Base-by-base conservation (phyloP, 352 stramenopile species). In the Globisporangium nagaii region DNA sequence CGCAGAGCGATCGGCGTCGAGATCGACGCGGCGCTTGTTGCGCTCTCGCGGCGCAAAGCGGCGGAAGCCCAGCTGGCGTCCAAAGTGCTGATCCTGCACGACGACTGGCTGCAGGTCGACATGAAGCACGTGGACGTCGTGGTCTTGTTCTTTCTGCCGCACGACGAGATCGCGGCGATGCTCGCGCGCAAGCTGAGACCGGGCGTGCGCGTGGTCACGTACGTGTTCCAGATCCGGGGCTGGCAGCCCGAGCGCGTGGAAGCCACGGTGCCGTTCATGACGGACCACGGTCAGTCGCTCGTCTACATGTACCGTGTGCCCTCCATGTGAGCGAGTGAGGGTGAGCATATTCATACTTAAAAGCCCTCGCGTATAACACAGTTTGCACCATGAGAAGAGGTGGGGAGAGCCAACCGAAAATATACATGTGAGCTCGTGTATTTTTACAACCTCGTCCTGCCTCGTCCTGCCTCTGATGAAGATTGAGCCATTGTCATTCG, bases 61-160 rank as follows among this genome's bases (percentile, higher is more conserved):
- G 49, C 35, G 0, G 54, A 43, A 24, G 36, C 41, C 4, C 25
- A 28, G 8, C 45, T 79, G 10, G 53, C n/a, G 1, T 20, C 65
- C 22, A 56, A 64, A 17, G 61, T 72, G 2, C 28, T 52, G 28
- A 77, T 89, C 24, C 32, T 83, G 20, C 63, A 76, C 44, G 65
- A 55, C n/a, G 79, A 89, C 60, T 87, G 81, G 59, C 63, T 75
- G 36, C 32, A 71, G 11, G 45, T 84, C 11, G 66, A 83, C 30
- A 70, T 87, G 53, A 35, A 20, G 4, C 32, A 65, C 37, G 73
- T 73, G 36, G 74, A 84, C 47, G 63, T 84, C 6, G 72, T 79
- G 11, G 66, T 78, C 24, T 58, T 89, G 1, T 89, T 89, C 53
- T 89, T 89, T 54, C 56, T 89, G 11, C 79, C 79, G 7, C 79